Percentiles rank a stretch among this genome's conserved stretches.
Evolutionary conservation across 2,329 filamentous ascomycete species (phyloP).

Genomic region (Claviceps fusiformis): DNA sequence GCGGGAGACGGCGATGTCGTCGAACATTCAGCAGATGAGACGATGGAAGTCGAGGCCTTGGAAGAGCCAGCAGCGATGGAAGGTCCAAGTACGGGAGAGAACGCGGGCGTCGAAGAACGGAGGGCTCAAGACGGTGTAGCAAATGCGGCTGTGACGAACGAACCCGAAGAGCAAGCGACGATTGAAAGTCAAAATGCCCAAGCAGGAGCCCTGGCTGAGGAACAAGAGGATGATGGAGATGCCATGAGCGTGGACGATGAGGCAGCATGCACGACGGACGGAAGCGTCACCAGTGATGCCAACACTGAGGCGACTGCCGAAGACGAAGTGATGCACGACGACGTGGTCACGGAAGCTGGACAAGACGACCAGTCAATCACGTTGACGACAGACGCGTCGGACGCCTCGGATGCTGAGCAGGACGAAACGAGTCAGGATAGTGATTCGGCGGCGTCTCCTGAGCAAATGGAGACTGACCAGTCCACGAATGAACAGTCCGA

Average conservation of each 20-base stretch:
- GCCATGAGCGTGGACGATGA: not conserved
- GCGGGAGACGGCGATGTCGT: not conserved
- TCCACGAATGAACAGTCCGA: not conserved
- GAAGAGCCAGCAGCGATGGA: not conserved
- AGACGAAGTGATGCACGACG: not conserved
- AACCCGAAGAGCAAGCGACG: not conserved
- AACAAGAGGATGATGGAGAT: not conserved
- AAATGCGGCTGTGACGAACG: not conserved
- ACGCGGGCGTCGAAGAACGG: not conserved
- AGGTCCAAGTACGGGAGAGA: not conserved
- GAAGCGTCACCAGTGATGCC: not conserved
- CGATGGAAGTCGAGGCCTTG: not conserved
- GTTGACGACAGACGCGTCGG: not conserved
- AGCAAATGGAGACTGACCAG: not conserved
- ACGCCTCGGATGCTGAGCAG: not conserved
- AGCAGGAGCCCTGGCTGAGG: not conserved
- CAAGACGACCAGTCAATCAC: not conserved
- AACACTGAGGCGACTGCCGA: not conserved
- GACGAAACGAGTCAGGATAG: not conserved
- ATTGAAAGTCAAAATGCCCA: not conserved
- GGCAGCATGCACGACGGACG: not conserved
- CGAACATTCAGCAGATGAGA: not conserved
- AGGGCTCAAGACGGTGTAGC: not conserved
- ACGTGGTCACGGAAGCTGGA: not conserved
- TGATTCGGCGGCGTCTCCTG: not conserved